Base-by-base conservation (phyloP, 805 yeast species). In the Yamadazyma phyllophila region DNA sequence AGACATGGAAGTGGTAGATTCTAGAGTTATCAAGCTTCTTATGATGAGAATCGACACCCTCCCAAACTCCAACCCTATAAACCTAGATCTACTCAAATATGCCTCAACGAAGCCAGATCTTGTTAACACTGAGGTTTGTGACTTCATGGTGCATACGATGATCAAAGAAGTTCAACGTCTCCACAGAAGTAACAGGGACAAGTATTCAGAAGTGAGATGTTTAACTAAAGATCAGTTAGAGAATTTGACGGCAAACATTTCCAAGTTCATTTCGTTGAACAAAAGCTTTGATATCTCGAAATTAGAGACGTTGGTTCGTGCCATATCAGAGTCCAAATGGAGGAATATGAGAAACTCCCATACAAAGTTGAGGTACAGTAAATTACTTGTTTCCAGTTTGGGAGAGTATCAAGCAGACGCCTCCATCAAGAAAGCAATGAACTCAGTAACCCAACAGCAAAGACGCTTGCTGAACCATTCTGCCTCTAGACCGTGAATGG, bases 1-100 rank as follows among this genome's bases (percentile, higher is more conserved):
- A 15, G 40, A 37, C 3, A 11, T 17, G n/a, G 44, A 39, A 11
- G 30, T 46, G n/a, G 53, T 67, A 3, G 76, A 70, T 48, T 52
- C 58, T 6, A 55, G 58, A 47, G 50, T 66, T 30, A 54, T 71
- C 8, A 71, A 68, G 35, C 60, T 59, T 35, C 61, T 69, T 44
- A 61, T 71, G 35, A 65, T 56, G 53, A 66, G 63, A 47, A 55
- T 67, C 45, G 36, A 36, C 9, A 17, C 20, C 9, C 5, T 36
- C 12, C 41, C 26, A 26, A 36, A 36, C 32, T 15, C 45, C 16
- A 39, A 43, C 30, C 1, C 17, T 11, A 17, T 35, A 7, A 20
- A 24, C 14, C 14, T 39, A 26, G 10, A 44, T 12, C 12, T 39
- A 11, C 24, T 30, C 7, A 29, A 39, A n/a, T 39, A 35, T 12